Conservation (phyloP, 306 rosid genomes). For the barrel medic (Medicago truncatula) region DNA sequence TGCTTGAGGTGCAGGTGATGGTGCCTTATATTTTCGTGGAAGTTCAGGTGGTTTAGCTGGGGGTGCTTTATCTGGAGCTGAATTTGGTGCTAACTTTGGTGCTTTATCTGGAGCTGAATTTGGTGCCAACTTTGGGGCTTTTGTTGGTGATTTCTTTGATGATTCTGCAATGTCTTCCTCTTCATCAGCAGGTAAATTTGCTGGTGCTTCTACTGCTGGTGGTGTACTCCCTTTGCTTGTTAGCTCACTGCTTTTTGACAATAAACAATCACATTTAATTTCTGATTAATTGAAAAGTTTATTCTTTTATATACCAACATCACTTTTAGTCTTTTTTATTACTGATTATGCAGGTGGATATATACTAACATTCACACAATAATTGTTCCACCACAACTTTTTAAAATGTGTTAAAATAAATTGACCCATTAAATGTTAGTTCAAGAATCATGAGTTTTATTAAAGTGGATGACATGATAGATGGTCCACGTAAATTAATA, state of each 20-base stretch:
- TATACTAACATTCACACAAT: too few relatives aligned
- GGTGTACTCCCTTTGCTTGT: not conserved
- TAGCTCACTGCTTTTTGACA: not conserved
- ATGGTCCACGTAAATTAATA: too few relatives aligned
- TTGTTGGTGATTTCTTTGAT: not conserved
- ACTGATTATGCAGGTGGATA: too few relatives aligned
- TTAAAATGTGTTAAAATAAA: too few relatives aligned
- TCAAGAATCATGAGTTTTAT: too few relatives aligned
- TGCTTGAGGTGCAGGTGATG: conserved; percentile 24
- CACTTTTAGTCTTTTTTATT: not conserved
- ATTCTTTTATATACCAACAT: conserved; percentile 1
- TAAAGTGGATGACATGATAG: too few relatives aligned
- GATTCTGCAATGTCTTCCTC: not conserved
- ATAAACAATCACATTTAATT: not conserved
- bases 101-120: not conserved
- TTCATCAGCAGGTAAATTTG: not conserved
- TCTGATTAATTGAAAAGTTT: not conserved
- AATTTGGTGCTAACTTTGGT: not conserved
- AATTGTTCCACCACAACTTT: too few relatives aligned
- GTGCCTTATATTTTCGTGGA: not conserved
- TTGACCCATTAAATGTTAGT: too few relatives aligned
- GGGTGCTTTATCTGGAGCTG: conserved; percentile 13
- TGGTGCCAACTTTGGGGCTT: not conserved
- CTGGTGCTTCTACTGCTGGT: not conserved
- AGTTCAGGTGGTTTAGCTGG: conserved; percentile 12